Percentiles rank a stretch among this genome's conserved stretches.
These are phyloP conservation scores for Trifolium fragiferum DNA, from an alignment of 306 rosid genomes.

Conservation along the genomic window DNA sequence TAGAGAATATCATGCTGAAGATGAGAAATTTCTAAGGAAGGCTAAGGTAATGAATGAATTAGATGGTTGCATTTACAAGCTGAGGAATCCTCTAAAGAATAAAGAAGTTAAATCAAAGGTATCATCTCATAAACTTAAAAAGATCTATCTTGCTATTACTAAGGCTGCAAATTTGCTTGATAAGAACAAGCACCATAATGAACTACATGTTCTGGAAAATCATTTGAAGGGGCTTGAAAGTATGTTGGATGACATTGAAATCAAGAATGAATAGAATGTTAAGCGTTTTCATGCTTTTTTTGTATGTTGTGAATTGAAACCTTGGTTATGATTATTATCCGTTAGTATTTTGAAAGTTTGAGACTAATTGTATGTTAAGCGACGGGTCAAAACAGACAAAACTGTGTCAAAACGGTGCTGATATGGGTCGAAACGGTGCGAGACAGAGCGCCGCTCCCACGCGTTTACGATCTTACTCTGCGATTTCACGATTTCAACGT, in stretches of 20 bases:
- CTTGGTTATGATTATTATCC: neutral
- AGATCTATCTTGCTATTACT: conserved; percentile 39
- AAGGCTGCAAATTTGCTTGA: neutral
- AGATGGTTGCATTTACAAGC: conserved; percentile 47
- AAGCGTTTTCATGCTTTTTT: neutral
- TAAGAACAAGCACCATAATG: neutral
- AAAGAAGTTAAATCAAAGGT: conserved; percentile 34
- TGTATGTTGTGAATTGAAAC: conserved; percentile 20
- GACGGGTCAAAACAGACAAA: too few species aligned
- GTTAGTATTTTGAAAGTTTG: conserved; percentile 7
- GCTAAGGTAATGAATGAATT: conserved; percentile 36
- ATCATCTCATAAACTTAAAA: neutral
- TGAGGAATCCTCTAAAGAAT: conserved; percentile 42
- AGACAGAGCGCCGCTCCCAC: too few species aligned
- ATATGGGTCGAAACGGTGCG: too few species aligned
- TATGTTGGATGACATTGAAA: neutral
- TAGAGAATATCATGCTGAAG: conserved; percentile 44
- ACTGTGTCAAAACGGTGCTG: too few species aligned
- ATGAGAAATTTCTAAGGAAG: conserved; percentile 46
- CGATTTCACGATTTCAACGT: too few species aligned
- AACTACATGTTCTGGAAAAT: neutral
- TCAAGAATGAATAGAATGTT: neutral
- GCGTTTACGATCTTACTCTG: too few species aligned
- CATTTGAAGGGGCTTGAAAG: conserved; percentile 41
- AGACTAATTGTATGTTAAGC: too few species aligned